Conservation (phyloP, 2,329 filamentous ascomycete species). For the Colletotrichum graminicola region DNA sequence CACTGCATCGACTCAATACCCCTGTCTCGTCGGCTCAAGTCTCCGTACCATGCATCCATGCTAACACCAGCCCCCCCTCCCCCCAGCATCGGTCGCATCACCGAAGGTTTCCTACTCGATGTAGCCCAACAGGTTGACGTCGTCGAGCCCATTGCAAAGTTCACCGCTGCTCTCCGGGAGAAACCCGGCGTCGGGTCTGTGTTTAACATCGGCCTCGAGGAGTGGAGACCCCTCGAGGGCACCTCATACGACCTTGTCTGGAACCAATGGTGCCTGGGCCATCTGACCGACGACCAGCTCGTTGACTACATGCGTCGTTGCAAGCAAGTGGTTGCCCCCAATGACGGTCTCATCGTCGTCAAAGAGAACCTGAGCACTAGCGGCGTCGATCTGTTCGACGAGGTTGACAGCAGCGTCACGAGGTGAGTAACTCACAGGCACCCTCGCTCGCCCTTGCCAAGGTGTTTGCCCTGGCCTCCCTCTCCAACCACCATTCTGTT, state of each 20-base stretch:
- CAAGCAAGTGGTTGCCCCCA: constrained; percentile 53
- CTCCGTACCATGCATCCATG: constrained; percentile 27
- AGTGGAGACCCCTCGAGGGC: constrained; percentile 67
- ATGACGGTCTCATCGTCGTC: constrained; percentile 52
- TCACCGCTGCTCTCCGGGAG: constrained; percentile 73
- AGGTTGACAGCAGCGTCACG: constrained; percentile 41
- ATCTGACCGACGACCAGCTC: constrained; percentile 82
- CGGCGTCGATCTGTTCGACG: constrained; percentile 69
- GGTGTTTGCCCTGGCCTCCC: constrained; percentile 13
- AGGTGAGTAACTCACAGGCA: constrained; percentile 26
- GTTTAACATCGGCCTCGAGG: constrained; percentile 80
- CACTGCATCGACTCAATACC: constrained; percentile 17
- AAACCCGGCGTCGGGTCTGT: constrained; percentile 72
- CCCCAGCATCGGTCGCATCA: constrained; percentile 83
- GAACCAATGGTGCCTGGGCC: constrained; percentile 91
- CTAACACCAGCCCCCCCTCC: constrained; percentile 21
- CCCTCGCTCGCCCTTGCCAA: constrained; percentile 1
- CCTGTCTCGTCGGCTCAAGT: constrained; percentile 35
- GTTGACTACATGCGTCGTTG: constrained; percentile 75
- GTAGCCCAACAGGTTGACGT: constrained; percentile 82
- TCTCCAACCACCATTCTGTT: constrained; percentile 27
- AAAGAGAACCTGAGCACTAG: constrained; percentile 78
- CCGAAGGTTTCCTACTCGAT: constrained; percentile 78
- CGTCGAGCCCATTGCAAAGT: constrained; percentile 86
- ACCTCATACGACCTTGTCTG: constrained; percentile 83